Conservation (phyloP, 306 rosid genomes). For the Cucurbita pepo region DNA sequence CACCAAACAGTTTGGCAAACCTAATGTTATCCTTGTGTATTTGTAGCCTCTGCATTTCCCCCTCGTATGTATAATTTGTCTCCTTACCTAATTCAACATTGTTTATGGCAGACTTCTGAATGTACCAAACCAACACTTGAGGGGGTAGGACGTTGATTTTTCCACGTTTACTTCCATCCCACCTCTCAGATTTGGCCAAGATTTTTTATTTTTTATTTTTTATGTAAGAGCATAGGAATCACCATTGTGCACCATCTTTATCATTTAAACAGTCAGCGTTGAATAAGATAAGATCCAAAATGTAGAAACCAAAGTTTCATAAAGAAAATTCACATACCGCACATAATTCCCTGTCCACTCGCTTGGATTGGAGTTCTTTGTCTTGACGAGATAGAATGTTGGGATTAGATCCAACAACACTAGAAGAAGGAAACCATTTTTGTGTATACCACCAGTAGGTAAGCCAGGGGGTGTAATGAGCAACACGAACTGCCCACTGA, state of each 20-base stretch:
- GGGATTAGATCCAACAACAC: slow-evolving; percentile 7
- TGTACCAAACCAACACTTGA: background rate
- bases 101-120: background rate
- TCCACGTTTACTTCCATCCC: background rate
- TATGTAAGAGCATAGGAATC: background rate
- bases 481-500: slow-evolving; percentile 62
- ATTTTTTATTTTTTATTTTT: too few relatives aligned
- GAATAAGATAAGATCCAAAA: background rate
- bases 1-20: background rate
- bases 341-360: background rate
- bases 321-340: slow-evolving; percentile 11
- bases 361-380: slow-evolving; percentile 15
- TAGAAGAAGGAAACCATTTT: slow-evolving; percentile 48
- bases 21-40: background rate
- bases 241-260: background rate
- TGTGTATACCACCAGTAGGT: slow-evolving; percentile 92
- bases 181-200: background rate
- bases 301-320: background rate
- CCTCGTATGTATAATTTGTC: background rate
- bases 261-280: background rate
- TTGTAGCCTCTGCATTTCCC: background rate
- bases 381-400: slow-evolving; percentile 25
- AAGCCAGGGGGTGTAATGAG: slow-evolving; percentile 71
- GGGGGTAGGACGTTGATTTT: background rate
- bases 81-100: background rate